These are phyloP conservation scores for Grosmannia clavigera DNA, from an alignment of 2,329 filamentous ascomycete species.

Conservation along the genomic window DNA sequence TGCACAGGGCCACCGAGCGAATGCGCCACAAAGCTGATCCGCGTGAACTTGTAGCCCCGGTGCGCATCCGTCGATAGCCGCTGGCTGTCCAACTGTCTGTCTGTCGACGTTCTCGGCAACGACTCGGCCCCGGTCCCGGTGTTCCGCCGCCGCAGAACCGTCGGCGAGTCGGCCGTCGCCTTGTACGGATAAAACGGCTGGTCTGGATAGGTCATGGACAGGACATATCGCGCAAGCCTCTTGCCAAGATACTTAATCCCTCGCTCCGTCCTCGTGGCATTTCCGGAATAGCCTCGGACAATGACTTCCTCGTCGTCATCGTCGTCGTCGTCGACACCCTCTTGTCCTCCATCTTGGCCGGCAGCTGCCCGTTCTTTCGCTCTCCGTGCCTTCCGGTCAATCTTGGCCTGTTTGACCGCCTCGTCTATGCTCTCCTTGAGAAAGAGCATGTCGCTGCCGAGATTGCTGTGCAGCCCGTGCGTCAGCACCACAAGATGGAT, in stretches of 20 bases:
- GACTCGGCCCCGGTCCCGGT: neutral
- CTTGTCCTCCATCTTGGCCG: slow-evolving; percentile 16
- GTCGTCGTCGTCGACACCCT: slow-evolving; percentile 17
- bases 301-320: slow-evolving; percentile 75
- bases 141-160: neutral
- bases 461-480: slow-evolving; percentile 89
- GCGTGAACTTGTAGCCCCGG: slow-evolving; percentile 71
- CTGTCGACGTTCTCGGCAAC: neutral
- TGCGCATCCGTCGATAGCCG: slow-evolving; percentile 18
- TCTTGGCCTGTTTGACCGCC: slow-evolving; percentile 59
- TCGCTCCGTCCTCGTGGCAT: slow-evolving; percentile 80
- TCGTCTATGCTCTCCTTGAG: slow-evolving; percentile 95
- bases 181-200: slow-evolving; percentile 71
- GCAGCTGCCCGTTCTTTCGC: slow-evolving; percentile 26
- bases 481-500: slow-evolving; percentile 87
- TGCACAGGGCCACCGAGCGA: slow-evolving; percentile 84
- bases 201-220: slow-evolving; percentile 85
- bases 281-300: slow-evolving; percentile 80
- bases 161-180: slow-evolving; percentile 28
- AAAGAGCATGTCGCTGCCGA: slow-evolving; percentile 92
- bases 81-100: slow-evolving; percentile 18
- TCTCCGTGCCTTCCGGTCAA: slow-evolving; percentile 52
- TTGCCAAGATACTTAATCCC: slow-evolving; percentile 97
- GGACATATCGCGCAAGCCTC: slow-evolving; percentile 78
- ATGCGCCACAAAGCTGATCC: slow-evolving; percentile 90